Evolutionary conservation across 1,284 basidiomycete genomes (phyloP), one percentile per base, ranked within the genome.

Genomic region (Naganishia liquefaciens): DNA sequence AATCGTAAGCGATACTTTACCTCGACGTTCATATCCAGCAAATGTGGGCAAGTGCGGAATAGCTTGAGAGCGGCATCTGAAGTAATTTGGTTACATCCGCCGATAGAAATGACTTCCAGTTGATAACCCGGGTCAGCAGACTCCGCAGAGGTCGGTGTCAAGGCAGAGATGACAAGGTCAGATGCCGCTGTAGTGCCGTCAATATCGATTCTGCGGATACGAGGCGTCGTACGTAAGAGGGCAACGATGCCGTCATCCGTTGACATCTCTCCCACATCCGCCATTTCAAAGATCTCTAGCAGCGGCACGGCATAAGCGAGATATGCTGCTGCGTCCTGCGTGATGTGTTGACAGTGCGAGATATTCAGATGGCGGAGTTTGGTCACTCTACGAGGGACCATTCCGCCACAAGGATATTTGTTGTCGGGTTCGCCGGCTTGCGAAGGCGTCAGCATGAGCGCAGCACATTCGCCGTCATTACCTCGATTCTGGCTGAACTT

Each of bases 251-350:
- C 89, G 13, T 37, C 33, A 2, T 83, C 84, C 67, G 90, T 86
- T 66, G 82, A 83, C 66, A 92, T 74, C 51, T 85, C 84, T n/a
- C 81, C 72, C 2, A 88, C 88, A 47, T 91, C 85, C 7, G 89
- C 90, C 64, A 95, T 76, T 78, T 97, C 93, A 42, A 96, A 80
- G 60, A 86, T 84, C 73, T 90, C 87, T n/a, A 96, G 81, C 54
- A 81, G 75, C 0, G 93, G 91, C 7, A 93, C 82, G 11, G 86
- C 81, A 72, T 86, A 77, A 5, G 88, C 86, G 27, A 97, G 80
- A 71, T 88, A 85, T 6, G 84, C 82, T 72, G 90, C 88, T 3
- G 87, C 87, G 37, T 81, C 81, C 71, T 92, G 87, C 0, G 90
- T 91, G 65, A 96, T 80, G 55, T 87, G 78, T 5, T 81, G 75